Conservation (phyloP, 495 filamentous ascomycete species). For the Cudoniella acicularis region DNA sequence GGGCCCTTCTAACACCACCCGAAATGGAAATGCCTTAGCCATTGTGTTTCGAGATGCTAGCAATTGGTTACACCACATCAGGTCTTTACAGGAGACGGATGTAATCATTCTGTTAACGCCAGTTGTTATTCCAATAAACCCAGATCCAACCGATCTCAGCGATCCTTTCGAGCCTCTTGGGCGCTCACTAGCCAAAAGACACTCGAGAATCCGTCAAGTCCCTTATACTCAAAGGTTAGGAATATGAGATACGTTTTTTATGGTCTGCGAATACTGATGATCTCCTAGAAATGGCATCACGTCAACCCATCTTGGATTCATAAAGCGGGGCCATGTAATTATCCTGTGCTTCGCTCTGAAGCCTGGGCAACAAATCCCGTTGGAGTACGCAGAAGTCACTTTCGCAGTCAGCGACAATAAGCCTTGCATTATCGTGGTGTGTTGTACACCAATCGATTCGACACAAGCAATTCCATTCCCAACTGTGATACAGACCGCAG, state of each 20-base stretch:
- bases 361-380: conserved; percentile 27
- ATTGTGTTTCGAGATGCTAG: conserved; percentile 16
- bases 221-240: conserved; percentile 46
- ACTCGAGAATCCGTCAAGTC: conserved; percentile 56
- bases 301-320: conserved; percentile 54
- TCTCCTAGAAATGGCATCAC: conserved; percentile 48
- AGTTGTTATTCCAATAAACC: conserved; percentile 43
- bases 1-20: background rate
- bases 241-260: background rate
- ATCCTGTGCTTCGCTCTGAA: conserved; percentile 41
- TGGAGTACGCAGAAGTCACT: conserved; percentile 39
- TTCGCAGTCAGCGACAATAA: conserved; percentile 41
- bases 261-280: background rate
- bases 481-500: conserved; percentile 42
- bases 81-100: conserved; percentile 30
- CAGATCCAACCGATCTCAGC: conserved; percentile 21
- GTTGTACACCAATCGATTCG: conserved; percentile 32
- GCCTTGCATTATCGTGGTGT: conserved; percentile 48
- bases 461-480: conserved; percentile 31
- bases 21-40: background rate
- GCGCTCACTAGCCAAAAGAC: conserved; percentile 47
- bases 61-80: conserved; percentile 17
- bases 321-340: conserved; percentile 49
- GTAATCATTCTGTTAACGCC: conserved; percentile 58
- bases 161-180: conserved; percentile 62